phyloP scores from a whole-genome alignment of 2,329 filamentous ascomycete species.

The Pezicula neosporulosa region DNA sequence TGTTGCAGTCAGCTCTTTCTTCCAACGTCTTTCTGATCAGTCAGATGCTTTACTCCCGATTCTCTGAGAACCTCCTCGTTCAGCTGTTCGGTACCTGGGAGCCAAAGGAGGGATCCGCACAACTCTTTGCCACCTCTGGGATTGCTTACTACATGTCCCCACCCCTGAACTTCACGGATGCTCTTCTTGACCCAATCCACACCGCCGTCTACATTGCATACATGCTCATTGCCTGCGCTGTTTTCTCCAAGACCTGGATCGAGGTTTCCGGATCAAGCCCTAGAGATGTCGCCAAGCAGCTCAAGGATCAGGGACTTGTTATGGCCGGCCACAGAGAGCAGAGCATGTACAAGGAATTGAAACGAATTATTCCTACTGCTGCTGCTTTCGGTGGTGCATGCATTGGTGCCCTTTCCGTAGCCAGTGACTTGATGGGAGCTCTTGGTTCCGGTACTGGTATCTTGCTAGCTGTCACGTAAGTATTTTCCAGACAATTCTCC shows the following conservation, averaged over 20 bases:
- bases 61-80: constrained; percentile 98
- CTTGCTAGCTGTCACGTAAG: constrained; percentile 95
- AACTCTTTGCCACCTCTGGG: constrained; percentile 90
- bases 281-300: constrained; percentile 97
- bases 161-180: constrained; percentile 95
- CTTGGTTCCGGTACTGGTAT: constrained; percentile 97
- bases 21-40: constrained; percentile 99
- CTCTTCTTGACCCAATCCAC: constrained; percentile 94
- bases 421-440: constrained; percentile 92
- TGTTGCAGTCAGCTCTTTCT: constrained; percentile 97
- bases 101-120: constrained; percentile 90
- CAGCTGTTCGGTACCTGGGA: constrained; percentile 98
- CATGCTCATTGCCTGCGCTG: constrained; percentile 95
- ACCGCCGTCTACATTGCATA: constrained; percentile 93
- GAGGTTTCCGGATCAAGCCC: constrained; percentile 98
- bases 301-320: constrained; percentile 98
- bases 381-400: constrained; percentile 98
- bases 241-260: constrained; percentile 99
- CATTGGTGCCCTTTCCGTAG: constrained; percentile 95
- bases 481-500: constrained; percentile 25
- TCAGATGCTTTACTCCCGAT: constrained; percentile 99
- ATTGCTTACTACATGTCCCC: constrained; percentile 99
- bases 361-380: constrained; percentile 97
- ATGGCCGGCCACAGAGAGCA: constrained; percentile 99
- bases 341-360: constrained; percentile 99